Conservation (phyloP, 1,284 basidiomycete species). For the Papiliotrema nemorosa region DNA sequence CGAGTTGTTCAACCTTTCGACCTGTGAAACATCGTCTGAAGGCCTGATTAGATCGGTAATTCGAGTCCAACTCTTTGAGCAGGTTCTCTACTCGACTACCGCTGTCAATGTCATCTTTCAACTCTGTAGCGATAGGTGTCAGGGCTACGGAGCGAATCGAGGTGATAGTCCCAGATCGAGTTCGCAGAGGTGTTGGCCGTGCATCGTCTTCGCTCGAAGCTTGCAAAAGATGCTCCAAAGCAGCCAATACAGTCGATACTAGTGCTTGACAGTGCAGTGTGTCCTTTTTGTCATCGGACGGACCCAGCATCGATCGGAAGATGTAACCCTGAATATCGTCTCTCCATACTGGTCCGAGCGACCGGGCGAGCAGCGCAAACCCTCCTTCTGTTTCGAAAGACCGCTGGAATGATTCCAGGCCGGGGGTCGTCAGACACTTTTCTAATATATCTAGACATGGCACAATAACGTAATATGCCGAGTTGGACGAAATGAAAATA, state of each 20-base stretch:
- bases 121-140: constrained; percentile 12
- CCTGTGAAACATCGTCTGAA: constrained; percentile 33
- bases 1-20: constrained; percentile 39
- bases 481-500: constrained; percentile 47
- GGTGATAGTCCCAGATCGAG: constrained; percentile 26
- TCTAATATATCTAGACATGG: constrained; percentile 43
- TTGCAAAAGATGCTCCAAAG: constrained; percentile 38
- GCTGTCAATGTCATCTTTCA: not conserved
- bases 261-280: constrained; percentile 25
- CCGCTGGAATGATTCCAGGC: constrained; percentile 40
- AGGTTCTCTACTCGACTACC: constrained; percentile 25
- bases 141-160: constrained; percentile 24
- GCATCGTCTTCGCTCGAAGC: constrained; percentile 21
- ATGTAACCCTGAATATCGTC: constrained; percentile 32
- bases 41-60: constrained; percentile 27
- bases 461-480: constrained; percentile 35
- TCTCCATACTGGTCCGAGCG: constrained; percentile 37
- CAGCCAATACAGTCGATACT: constrained; percentile 31
- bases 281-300: constrained; percentile 6
- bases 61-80: constrained; percentile 27
- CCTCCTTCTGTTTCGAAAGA: constrained; percentile 48
- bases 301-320: constrained; percentile 28
- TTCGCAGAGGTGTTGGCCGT: constrained; percentile 15
- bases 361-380: constrained; percentile 39
- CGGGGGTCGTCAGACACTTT: constrained; percentile 31